These are phyloP conservation scores for Punctularia strigosozonata DNA, from an alignment of 768 basidiomycete genomes.

Conservation along the genomic window DNA sequence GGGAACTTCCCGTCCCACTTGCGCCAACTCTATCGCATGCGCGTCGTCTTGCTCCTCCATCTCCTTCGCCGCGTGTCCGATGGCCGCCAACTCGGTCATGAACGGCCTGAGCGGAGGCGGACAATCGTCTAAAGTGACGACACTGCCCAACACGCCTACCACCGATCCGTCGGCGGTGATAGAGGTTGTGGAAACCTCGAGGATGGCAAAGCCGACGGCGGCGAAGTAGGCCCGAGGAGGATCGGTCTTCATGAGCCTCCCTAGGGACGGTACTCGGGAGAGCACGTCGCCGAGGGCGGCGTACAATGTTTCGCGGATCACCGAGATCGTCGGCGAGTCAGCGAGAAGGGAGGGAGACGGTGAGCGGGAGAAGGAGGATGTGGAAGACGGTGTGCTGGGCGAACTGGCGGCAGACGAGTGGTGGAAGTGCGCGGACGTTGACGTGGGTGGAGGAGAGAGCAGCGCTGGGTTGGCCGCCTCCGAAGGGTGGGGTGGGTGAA, in stretches of 20 bases:
- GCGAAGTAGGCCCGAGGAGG: constrained; percentile 72
- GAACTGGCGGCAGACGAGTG: constrained; percentile 12
- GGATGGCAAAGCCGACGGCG: constrained; percentile 59
- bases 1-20: constrained; percentile 22
- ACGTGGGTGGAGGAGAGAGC: constrained; percentile 14
- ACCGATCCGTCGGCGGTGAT: constrained; percentile 39
- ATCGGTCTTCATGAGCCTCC: constrained; percentile 44
- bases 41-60: constrained; percentile 45
- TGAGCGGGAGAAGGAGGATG: constrained; percentile 23
- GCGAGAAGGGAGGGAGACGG: constrained; percentile 29
- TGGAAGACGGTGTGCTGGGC: constrained; percentile 10
- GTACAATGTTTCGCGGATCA: constrained; percentile 83
- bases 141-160: constrained; percentile 44
- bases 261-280: constrained; percentile 40
- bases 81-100: constrained; percentile 49
- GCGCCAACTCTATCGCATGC: constrained; percentile 31
- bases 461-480: constrained; percentile 6
- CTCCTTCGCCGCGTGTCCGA: constrained; percentile 37
- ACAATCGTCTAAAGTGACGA: constrained; percentile 47
- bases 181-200: constrained; percentile 47
- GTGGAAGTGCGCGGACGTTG: constrained; percentile 10
- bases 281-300: constrained; percentile 67
- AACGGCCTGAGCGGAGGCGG: constrained; percentile 54
- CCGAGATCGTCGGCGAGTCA: constrained; percentile 49
- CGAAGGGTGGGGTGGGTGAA: constrained; percentile 7